A percentile compares a stretch with the other conserved stretches of the same genome.
Conservation (phyloP, 129 eudicot genomes). For the Helichrysum umbraculigerum region DNA sequence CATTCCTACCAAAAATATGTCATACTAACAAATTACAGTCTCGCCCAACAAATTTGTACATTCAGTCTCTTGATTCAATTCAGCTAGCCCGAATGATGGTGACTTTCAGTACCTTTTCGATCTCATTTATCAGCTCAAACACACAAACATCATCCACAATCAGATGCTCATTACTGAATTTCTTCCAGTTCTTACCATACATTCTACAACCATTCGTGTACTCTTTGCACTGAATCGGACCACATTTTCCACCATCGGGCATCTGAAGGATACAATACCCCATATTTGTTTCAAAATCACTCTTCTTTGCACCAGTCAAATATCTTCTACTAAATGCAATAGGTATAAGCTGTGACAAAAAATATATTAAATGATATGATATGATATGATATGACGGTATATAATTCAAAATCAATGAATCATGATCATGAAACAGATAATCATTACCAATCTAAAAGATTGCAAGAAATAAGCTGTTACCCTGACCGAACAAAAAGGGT, state of each 20-base stretch:
- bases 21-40: no score
- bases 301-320: background rate
- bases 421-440: background rate
- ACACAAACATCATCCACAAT: no score
- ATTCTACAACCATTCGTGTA: background rate
- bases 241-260: slow-evolving; percentile 24
- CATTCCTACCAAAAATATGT: no score
- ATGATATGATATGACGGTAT: background rate
- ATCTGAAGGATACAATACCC: background rate
- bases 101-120: no score
- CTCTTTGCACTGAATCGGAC: slow-evolving; percentile 9
- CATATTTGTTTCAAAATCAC: no score
- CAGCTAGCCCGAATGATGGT: no score
- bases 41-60: no score
- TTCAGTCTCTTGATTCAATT: no score
- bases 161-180: slow-evolving; percentile 12
- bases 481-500: background rate
- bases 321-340: slow-evolving; percentile 12
- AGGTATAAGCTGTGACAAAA: slow-evolving; percentile 6
- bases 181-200: slow-evolving; percentile 23
- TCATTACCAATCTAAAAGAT: background rate
- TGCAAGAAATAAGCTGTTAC: background rate
- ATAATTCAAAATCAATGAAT: background rate
- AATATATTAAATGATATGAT: background rate
- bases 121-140: no score